These are phyloP conservation scores for Tylopilus rubrobrunneus DNA, from an alignment of 768 basidiomycete genomes.

Conservation along the genomic window DNA sequence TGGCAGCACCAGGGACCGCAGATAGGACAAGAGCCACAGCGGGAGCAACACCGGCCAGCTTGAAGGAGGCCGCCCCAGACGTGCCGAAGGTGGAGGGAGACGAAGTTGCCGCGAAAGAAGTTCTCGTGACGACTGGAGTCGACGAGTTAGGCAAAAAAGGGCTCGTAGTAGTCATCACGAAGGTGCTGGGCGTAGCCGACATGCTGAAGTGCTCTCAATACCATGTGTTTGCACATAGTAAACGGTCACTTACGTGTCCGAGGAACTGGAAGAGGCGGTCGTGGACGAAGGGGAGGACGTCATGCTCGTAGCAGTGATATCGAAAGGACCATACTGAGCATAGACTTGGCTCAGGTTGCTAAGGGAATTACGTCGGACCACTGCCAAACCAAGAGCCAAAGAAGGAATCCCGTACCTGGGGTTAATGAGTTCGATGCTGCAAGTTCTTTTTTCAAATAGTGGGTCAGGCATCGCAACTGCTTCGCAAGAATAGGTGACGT, in stretches of 20 bases:
- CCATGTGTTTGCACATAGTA: accelerated
- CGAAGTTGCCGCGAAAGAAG: constrained; percentile 17
- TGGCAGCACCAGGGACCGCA: constrained; percentile 45
- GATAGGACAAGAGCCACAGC: constrained; percentile 39
- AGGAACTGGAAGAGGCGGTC: neutral
- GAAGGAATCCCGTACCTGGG: constrained; percentile 28
- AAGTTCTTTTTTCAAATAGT: constrained; percentile 26
- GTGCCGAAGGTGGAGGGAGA: constrained; percentile 19
- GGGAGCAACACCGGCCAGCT: constrained; percentile 30
- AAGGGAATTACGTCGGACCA: neutral
- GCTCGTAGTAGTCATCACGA: constrained; percentile 5
- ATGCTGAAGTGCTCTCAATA: constrained; percentile 4
- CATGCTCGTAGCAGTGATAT: constrained; percentile 32
- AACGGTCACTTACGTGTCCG: constrained; percentile 4
- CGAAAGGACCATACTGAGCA: constrained; percentile 38
- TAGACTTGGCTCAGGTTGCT: constrained; percentile 46
- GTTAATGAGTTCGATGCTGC: constrained; percentile 46
- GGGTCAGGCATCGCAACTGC: neutral
- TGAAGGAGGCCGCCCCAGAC: constrained; percentile 33
- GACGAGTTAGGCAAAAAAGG: neutral
- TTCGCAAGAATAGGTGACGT: neutral
- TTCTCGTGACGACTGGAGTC: neutral
- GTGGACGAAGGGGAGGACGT: neutral
- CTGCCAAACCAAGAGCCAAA: neutral
- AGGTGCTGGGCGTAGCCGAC: neutral